phyloP scores from a whole-genome alignment of 2,329 filamentous ascomycete species.

The Diaporthe longicolla region DNA sequence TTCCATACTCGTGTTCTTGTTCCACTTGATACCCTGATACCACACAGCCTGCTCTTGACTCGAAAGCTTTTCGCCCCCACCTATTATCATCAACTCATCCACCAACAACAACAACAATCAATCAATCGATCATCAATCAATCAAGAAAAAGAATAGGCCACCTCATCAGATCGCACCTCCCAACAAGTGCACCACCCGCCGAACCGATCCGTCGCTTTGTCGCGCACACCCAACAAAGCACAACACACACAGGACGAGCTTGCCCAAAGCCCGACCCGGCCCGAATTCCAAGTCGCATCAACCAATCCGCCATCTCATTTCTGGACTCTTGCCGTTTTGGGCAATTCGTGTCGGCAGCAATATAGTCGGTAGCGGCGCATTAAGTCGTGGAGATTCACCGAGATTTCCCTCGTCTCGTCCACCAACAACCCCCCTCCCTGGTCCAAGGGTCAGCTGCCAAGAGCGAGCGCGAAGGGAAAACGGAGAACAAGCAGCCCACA shows the following conservation, averaged over 20 bases:
- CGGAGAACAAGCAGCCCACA: neutral
- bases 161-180: neutral
- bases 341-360: conserved; percentile 25
- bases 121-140: neutral
- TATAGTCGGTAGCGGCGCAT: conserved; percentile 28
- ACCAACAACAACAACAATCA: neutral
- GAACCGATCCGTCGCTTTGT: conserved; percentile 7
- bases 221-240: conserved; percentile 16
- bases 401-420: conserved; percentile 30
- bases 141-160: neutral
- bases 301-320: conserved; percentile 34
- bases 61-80: neutral
- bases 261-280: conserved; percentile 33
- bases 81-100: neutral
- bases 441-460: conserved; percentile 22
- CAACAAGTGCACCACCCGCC: conserved; percentile 31
- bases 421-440: neutral
- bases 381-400: conserved; percentile 25
- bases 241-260: neutral
- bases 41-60: conserved; percentile 5
- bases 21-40: conserved; percentile 34
- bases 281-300: conserved; percentile 27
- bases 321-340: conserved; percentile 14
- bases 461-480: neutral
- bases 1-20: neutral